A percentile compares a stretch with the other conserved stretches of the same genome.
These are phyloP conservation scores for Cytospora chrysosperma DNA, from an alignment of 2,329 filamentous ascomycete species.

Conservation along the genomic window DNA sequence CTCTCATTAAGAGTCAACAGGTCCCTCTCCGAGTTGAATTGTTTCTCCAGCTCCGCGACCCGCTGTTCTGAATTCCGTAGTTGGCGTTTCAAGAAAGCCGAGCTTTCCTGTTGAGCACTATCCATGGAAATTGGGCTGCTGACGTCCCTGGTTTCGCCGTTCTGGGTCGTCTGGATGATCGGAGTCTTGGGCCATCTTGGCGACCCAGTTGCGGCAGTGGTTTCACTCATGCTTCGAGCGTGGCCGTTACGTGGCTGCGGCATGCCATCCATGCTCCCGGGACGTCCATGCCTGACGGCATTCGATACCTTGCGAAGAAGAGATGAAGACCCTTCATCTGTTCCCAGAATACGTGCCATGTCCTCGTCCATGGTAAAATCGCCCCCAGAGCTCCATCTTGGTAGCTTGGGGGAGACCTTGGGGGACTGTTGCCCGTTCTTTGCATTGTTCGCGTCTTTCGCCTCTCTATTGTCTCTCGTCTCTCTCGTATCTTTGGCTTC, in stretches of 20 bases:
- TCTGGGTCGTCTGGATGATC: conserved; percentile 50
- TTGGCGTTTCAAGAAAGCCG: conserved; percentile 68
- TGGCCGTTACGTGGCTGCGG: conserved; percentile 47
- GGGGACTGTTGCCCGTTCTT: conserved; percentile 39
- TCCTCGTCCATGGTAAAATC: conserved; percentile 96
- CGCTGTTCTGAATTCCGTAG: conserved; percentile 78
- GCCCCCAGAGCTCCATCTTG: conserved; percentile 74
- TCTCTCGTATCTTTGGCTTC: conserved; percentile 35
- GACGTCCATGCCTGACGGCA: conserved; percentile 88
- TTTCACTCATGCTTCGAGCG: conserved; percentile 64
- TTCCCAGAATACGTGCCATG: conserved; percentile 82
- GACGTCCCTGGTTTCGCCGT: conserved; percentile 56
- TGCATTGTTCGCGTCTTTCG: conserved; percentile 43
- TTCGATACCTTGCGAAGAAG: conserved; percentile 89
- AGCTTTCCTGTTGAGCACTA: conserved; percentile 57
- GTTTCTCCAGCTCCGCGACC: conserved; percentile 82
- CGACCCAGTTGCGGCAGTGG: conserved; percentile 62
- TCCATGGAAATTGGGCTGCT: conserved; percentile 69
- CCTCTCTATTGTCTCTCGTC: conserved; percentile 28
- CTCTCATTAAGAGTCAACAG: conserved; percentile 80
- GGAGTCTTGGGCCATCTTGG: conserved; percentile 71
- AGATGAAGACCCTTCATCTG: conserved; percentile 73
- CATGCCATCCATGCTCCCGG: conserved; percentile 69
- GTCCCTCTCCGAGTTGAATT: conserved; percentile 65
- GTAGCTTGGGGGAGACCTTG: conserved; percentile 65